Conservation (phyloP, 805 yeast species). For the Hanseniaspora taiwanica region DNA sequence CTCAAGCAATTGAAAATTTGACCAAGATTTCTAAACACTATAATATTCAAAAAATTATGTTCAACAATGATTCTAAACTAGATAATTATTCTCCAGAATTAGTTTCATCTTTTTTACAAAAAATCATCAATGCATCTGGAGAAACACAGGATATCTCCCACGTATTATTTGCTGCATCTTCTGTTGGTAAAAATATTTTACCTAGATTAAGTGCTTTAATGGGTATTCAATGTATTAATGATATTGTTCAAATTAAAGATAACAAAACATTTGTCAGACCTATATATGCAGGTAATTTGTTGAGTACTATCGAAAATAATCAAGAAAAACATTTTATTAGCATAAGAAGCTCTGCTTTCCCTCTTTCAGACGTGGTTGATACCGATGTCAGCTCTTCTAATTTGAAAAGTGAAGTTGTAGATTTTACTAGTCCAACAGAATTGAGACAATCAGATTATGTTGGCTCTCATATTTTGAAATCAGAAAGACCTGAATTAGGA, state of each 20-base stretch:
- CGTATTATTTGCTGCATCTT: conserved; percentile 69
- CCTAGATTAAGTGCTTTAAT: conserved; percentile 80
- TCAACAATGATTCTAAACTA: neutral
- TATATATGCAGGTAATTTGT: conserved; percentile 90
- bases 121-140: conserved; percentile 19
- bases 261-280: conserved; percentile 78
- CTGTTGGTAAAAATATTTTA: conserved; percentile 73
- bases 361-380: conserved; percentile 20
- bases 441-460: conserved; percentile 23
- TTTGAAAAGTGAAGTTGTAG: too few species aligned
- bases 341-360: conserved; percentile 77
- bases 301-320: conserved; percentile 60
- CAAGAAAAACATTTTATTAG: conserved; percentile 60
- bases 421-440: conserved; percentile 15
- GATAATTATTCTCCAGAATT: conserved; percentile 47
- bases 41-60: neutral
- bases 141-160: conserved; percentile 38
- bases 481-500: conserved; percentile 80
- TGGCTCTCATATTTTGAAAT: conserved; percentile 47
- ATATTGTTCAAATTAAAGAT: conserved; percentile 54
- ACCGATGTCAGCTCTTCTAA: too few species aligned
- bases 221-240: conserved; percentile 81
- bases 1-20: neutral
- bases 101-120: conserved; percentile 53
- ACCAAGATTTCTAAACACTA: neutral